These are phyloP conservation scores for Xylaria sp. DNA, from an alignment of 2,329 filamentous ascomycete species.

Conservation along the genomic window DNA sequence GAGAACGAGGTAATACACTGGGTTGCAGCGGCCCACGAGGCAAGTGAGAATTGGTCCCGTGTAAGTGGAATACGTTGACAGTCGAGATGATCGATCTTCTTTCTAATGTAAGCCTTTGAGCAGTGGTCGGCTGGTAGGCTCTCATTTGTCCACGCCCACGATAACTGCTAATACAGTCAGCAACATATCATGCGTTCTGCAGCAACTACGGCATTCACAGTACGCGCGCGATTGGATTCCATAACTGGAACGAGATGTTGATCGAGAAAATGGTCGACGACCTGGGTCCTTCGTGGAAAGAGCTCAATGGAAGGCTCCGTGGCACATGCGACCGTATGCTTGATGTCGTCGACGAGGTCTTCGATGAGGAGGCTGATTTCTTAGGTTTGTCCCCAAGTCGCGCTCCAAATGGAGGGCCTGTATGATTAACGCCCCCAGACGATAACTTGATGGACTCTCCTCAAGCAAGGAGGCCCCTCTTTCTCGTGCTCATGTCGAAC, in stretches of 20 bases:
- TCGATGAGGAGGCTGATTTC: conserved; percentile 9
- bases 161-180: conserved; percentile 33
- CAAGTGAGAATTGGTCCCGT: conserved; percentile 31
- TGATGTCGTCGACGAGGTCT: conserved; percentile 16
- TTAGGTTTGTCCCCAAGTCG: conserved; percentile 7
- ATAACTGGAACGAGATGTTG: conserved; percentile 44
- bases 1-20: conserved; percentile 22
- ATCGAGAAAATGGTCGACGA: conserved; percentile 35
- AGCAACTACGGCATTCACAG: conserved; percentile 36
- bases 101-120: background rate
- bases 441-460: conserved; percentile 1
- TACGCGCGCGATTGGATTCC: conserved; percentile 26
- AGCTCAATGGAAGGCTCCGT: conserved; percentile 18
- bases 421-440: conserved; percentile 6
- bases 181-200: conserved; percentile 39
- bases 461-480: conserved; percentile 20
- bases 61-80: conserved; percentile 30
- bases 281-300: conserved; percentile 32
- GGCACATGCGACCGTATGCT: conserved; percentile 2
- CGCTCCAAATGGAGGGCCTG: background rate
- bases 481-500: conserved; percentile 27
- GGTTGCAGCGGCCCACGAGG: conserved; percentile 26
- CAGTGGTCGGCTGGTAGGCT: conserved; percentile 17
- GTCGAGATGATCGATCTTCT: background rate
- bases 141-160: conserved; percentile 27